Conservation (phyloP, 345 rosid species). For the Gossypium australe region DNA sequence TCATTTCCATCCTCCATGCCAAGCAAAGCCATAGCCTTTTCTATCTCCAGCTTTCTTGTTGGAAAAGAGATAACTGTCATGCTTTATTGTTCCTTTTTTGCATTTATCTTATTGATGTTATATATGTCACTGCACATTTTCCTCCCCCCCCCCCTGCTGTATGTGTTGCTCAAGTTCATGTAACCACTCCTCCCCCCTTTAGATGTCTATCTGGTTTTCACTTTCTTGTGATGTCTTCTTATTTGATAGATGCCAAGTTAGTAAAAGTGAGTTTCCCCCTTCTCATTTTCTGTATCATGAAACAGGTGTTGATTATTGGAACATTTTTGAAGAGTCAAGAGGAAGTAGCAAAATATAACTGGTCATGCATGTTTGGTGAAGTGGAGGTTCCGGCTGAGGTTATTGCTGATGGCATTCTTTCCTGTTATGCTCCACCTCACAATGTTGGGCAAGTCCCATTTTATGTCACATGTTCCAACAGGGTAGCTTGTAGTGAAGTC, state of each 20-base stretch:
- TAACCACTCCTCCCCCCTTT: neutral
- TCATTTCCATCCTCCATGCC: too few species aligned
- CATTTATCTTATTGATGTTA: neutral
- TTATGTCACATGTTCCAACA: slow-evolving; percentile 84
- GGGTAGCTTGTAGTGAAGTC: slow-evolving; percentile 88
- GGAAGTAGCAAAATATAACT: slow-evolving; percentile 52
- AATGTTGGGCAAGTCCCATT: slow-evolving; percentile 72
- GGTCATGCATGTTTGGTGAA: slow-evolving; percentile 99
- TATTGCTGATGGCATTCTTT: slow-evolving; percentile 69
- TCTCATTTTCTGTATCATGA: slow-evolving; percentile 5
- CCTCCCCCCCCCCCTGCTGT: too few species aligned
- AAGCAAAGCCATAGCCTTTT: neutral
- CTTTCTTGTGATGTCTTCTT: neutral
- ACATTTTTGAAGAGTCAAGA: slow-evolving; percentile 53
- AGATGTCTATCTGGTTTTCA: neutral
- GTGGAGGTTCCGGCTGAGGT: slow-evolving; percentile 84
- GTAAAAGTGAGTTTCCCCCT: neutral
- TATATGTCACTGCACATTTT: neutral
- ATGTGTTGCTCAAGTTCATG: neutral
- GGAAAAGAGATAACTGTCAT: neutral
- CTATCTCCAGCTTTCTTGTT: neutral
- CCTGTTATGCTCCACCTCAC: slow-evolving; percentile 63
- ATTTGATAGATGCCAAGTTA: neutral
- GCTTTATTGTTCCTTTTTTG: neutral
- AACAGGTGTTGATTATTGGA: slow-evolving; percentile 68